A percentile compares a stretch with the other conserved stretches of the same genome.
Conservation (phyloP, 2,329 filamentous ascomycete species). For the Ceratocystis variospora region DNA sequence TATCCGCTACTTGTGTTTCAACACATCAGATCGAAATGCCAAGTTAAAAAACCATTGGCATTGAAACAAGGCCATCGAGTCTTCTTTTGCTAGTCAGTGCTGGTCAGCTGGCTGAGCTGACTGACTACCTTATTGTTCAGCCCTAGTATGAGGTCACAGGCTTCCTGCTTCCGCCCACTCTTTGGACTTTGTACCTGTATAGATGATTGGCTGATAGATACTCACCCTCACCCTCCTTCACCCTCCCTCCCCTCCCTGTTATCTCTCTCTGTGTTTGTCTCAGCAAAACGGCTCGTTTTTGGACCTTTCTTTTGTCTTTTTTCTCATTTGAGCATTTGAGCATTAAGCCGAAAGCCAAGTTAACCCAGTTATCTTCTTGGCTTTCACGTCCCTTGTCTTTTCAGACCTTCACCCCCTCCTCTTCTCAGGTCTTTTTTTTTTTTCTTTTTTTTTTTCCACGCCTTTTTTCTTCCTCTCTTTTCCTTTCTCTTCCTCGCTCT, state of each 20-base stretch:
- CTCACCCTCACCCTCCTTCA: neutral
- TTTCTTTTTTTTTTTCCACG: neutral
- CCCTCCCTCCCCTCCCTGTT: neutral
- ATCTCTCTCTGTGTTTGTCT: neutral
- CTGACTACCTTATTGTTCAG: neutral
- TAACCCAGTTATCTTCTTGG: neutral
- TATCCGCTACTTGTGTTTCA: no score
- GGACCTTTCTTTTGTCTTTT: neutral
- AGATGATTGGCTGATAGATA: neutral
- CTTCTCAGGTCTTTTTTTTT: neutral
- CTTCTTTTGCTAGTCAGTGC: neutral
- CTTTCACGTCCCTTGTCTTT: neutral
- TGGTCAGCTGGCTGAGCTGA: no score
- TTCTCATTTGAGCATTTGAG: neutral
- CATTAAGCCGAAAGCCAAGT: neutral
- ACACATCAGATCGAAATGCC: no score
- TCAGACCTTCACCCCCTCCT: neutral
- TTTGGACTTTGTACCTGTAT: neutral
- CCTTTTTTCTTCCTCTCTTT: neutral
- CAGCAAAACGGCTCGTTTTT: neutral
- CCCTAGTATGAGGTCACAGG: constrained; percentile 2
- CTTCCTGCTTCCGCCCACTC: neutral
- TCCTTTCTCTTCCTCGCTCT: neutral
- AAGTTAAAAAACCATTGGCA: no score
- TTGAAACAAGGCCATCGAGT: no score